phyloP scores from a whole-genome alignment of 345 rosid species.

The Gossypioides kirkii region DNA sequence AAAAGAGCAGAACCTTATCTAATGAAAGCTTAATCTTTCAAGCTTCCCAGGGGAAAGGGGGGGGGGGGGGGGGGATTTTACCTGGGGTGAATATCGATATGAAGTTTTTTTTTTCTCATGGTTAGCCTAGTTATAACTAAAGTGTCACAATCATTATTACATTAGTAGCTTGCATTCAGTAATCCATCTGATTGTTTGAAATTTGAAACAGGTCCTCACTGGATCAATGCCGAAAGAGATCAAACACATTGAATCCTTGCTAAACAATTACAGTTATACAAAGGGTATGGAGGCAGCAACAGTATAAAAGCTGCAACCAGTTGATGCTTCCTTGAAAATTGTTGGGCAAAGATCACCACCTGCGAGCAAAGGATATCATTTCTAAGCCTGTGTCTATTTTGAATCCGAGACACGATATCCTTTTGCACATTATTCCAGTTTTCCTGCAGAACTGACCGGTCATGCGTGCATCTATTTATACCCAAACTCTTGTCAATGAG shows the following conservation, averaged over 20 bases:
- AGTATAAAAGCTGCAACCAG: conserved; percentile 2
- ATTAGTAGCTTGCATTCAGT: neutral
- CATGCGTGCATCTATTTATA: neutral
- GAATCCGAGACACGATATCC: neutral
- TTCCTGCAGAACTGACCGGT: neutral
- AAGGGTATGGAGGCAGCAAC: neutral
- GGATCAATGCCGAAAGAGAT: conserved; percentile 95
- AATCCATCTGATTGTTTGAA: conserved; percentile 4
- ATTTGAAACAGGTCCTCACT: conserved; percentile 65
- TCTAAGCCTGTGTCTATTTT: neutral
- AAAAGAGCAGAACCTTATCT: neutral
- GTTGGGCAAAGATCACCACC: neutral
- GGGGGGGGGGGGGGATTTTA: neutral
- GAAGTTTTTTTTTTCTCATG: too few species aligned
- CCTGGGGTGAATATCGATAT: too few species aligned
- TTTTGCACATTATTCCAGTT: neutral
- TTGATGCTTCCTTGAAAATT: neutral
- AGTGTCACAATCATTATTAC: neutral
- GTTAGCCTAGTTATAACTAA: too few species aligned
- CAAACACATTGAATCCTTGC: conserved; percentile 68
- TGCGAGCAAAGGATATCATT: neutral
- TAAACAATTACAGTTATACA: conserved; percentile 46
- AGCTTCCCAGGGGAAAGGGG: neutral
- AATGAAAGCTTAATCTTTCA: neutral
- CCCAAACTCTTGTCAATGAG: neutral